Evolutionary conservation across 441 rosid genomes (phyloP).

Genomic region (Raphanus hybrid): DNA sequence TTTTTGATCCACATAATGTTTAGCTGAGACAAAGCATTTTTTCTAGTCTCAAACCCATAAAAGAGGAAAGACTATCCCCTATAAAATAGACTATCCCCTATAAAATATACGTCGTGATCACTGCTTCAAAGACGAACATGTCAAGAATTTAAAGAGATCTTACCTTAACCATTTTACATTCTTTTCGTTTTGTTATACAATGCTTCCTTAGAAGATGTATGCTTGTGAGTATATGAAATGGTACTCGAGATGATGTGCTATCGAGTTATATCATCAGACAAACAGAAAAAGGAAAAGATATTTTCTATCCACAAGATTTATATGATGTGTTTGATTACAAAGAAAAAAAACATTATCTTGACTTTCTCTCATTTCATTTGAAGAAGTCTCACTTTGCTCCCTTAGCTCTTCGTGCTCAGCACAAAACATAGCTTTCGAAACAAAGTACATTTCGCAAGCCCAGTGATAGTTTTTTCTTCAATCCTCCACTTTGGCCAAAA

Average conservation of each 20-base stretch:
- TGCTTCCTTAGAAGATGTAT: conserved; percentile 4
- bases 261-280: not conserved
- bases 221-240: no score
- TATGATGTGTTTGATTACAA: not conserved
- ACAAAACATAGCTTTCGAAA: not conserved
- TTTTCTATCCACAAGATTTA: not conserved
- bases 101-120: not conserved
- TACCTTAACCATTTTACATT: conserved; percentile 34
- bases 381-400: no score
- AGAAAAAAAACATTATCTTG: not conserved
- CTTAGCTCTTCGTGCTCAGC: not conserved
- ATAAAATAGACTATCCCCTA: no score
- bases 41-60: no score
- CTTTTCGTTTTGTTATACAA: conserved; percentile 21
- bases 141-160: conserved; percentile 27
- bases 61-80: no score
- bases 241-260: no score
- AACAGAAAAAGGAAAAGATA: not conserved
- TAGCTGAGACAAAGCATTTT: conserved; percentile 52
- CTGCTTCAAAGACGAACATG: not conserved
- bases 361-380: not conserved
- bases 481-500: not conserved
- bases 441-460: not conserved
- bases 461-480: not conserved
- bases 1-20: conserved; percentile 50